Evolutionary conservation across 1,139 yeast genomes (phyloP).

Genomic region (Debaryomyces udenii): DNA sequence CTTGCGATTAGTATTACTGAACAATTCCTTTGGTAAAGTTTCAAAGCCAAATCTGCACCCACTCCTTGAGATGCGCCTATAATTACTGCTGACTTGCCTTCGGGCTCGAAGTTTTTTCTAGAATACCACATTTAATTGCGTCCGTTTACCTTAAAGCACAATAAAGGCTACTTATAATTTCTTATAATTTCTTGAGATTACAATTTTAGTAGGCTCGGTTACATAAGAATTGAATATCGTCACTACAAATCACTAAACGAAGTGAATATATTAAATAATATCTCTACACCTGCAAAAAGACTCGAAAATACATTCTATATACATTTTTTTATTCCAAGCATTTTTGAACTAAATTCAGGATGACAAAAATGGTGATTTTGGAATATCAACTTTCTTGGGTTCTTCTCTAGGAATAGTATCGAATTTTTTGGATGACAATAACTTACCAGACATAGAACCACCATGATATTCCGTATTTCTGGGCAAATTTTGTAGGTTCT

Average conservation of each 20-base stretch:
- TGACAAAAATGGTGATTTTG: slow-evolving; percentile 41
- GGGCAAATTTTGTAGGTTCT: slow-evolving; percentile 40
- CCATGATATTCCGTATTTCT: slow-evolving; percentile 31
- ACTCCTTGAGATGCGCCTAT: slow-evolving; percentile 97
- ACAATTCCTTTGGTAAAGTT: slow-evolving; percentile 60
- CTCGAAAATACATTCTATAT: slow-evolving; percentile 5
- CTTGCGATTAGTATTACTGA: slow-evolving; percentile 76
- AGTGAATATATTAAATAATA: too few species aligned
- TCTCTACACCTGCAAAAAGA: too few species aligned
- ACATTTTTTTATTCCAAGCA: slow-evolving; percentile 2
- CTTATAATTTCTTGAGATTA: too few species aligned
- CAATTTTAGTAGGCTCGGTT: too few species aligned
- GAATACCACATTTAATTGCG: slow-evolving; percentile 29
- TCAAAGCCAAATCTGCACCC: slow-evolving; percentile 76
- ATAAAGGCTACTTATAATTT: too few species aligned
- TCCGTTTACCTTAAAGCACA: too few species aligned
- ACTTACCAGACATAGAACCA: slow-evolving; percentile 28
- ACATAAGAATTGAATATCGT: too few species aligned
- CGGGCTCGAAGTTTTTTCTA: slow-evolving; percentile 30
- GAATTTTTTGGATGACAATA: slow-evolving; percentile 41
- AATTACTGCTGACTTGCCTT: slow-evolving; percentile 67
- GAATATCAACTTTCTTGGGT: slow-evolving; percentile 26
- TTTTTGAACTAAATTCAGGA: slow-evolving; percentile 2
- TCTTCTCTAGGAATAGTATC: slow-evolving; percentile 35
- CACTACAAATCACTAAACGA: too few species aligned